phyloP scores from a whole-genome alignment of 148 eudicot genomes.

The Persicaria maculosa region DNA sequence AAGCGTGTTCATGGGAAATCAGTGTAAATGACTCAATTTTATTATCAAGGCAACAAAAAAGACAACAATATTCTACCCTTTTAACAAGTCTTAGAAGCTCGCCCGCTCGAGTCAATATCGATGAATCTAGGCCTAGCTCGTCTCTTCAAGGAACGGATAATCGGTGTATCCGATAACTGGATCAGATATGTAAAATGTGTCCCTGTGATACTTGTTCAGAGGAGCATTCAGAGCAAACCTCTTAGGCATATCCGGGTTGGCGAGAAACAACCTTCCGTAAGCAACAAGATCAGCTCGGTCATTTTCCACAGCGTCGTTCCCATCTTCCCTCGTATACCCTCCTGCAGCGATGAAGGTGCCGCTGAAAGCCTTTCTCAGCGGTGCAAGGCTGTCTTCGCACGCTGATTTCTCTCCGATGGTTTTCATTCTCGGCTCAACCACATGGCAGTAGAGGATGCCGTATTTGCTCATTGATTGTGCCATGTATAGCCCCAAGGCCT shows the following conservation, averaged over 20 bases:
- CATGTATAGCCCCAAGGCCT: conserved; percentile 31
- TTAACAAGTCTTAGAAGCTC: too few relatives aligned
- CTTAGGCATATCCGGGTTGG: conserved; percentile 39
- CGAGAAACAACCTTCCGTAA: conserved; percentile 36
- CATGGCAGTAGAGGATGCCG: conserved; percentile 25
- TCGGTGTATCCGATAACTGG: conserved; percentile 52
- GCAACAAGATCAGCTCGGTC: conserved; percentile 35
- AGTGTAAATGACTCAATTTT: not conserved
- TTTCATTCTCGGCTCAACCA: conserved; percentile 37
- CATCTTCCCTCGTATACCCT: conserved; percentile 35
- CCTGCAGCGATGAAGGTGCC: conserved; percentile 42
- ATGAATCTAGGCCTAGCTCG: not conserved
- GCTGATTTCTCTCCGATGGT: conserved; percentile 21
- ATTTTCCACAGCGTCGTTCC: conserved; percentile 25
- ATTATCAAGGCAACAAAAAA: not conserved
- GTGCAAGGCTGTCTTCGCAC: conserved; percentile 18
- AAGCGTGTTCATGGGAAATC: too few relatives aligned
- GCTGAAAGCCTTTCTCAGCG: conserved; percentile 34
- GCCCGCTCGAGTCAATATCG: too few relatives aligned
- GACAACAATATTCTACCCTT: too few relatives aligned
- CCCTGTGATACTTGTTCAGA: conserved; percentile 39
- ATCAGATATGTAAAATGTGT: conserved; percentile 34
- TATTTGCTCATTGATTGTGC: conserved; percentile 27
- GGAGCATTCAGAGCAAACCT: conserved; percentile 38
- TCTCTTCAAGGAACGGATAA: conserved; percentile 38